Evolutionary conservation across 345 rosid species (phyloP).

Genomic region (Triadica sebifera): DNA sequence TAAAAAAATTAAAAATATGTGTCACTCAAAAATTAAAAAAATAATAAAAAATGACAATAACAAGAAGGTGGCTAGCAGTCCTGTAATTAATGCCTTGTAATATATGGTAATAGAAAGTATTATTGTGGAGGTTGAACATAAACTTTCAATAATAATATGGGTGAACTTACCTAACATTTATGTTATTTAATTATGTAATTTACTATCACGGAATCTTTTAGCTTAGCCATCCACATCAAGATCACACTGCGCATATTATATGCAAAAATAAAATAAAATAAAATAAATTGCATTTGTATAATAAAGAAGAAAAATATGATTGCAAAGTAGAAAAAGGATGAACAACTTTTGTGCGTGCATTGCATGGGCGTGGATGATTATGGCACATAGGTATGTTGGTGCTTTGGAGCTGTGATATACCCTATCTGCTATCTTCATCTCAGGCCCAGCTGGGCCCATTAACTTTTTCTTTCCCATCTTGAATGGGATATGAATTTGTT

Average conservation of each 20-base stretch:
- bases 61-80: too few species aligned
- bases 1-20: too few species aligned
- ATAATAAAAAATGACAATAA: too few species aligned
- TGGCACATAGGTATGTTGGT: neutral
- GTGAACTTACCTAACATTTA: neutral
- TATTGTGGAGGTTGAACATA: neutral
- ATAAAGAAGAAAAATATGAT: neutral
- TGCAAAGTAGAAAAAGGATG: neutral
- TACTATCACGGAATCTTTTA: neutral
- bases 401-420: neutral
- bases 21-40: too few species aligned
- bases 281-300: neutral
- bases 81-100: too few species aligned
- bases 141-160: neutral
- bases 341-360: neutral
- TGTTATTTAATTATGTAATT: neutral
- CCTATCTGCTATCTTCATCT: neutral
- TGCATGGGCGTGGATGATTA: constrained; percentile 15
- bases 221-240: neutral
- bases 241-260: neutral
- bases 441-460: constrained; percentile 7
- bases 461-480: neutral
- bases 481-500: too few species aligned
- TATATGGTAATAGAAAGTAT: neutral
- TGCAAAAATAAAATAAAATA: too few species aligned